Conservation (phyloP, 805 yeast genomes). For the Tetrapisispora nanseiensis region DNA sequence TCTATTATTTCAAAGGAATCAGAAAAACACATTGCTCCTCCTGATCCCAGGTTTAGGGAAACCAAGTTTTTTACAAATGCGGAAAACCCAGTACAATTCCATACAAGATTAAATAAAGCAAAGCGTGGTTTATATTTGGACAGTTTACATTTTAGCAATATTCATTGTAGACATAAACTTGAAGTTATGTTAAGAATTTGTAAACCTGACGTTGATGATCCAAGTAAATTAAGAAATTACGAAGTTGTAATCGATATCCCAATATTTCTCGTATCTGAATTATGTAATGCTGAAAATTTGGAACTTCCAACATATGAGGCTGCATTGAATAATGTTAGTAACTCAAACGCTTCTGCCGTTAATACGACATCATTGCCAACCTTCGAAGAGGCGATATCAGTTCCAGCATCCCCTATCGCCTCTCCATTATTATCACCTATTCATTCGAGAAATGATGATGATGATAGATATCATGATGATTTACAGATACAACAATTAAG, state of each 20-base stretch:
- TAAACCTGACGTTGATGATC: conserved; percentile 41
- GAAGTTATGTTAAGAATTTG: conserved; percentile 64
- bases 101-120: conserved; percentile 18
- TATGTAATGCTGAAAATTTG: conserved; percentile 31
- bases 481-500: conserved; percentile 14
- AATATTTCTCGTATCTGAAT: conserved; percentile 40
- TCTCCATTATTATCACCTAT: conserved; percentile 15
- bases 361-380: conserved; percentile 36
- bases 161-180: conserved; percentile 55
- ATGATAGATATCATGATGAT: conserved; percentile 13
- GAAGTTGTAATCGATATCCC: conserved; percentile 80
- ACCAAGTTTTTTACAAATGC: conserved; percentile 14
- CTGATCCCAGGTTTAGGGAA: conserved; percentile 10
- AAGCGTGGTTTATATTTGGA: conserved; percentile 47
- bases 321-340: conserved; percentile 14
- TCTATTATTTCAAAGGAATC: background rate
- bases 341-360: background rate
- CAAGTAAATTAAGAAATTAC: conserved; percentile 52
- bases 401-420: conserved; percentile 37
- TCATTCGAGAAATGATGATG: conserved; percentile 5
- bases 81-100: conserved; percentile 14
- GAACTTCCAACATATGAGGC: conserved; percentile 32
- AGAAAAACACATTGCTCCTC: background rate
- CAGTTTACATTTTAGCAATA: conserved; percentile 47
- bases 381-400: conserved; percentile 54